Base-by-base conservation (phyloP, 192 early-diverging fungal species). In the Podila clonocystis region DNA sequence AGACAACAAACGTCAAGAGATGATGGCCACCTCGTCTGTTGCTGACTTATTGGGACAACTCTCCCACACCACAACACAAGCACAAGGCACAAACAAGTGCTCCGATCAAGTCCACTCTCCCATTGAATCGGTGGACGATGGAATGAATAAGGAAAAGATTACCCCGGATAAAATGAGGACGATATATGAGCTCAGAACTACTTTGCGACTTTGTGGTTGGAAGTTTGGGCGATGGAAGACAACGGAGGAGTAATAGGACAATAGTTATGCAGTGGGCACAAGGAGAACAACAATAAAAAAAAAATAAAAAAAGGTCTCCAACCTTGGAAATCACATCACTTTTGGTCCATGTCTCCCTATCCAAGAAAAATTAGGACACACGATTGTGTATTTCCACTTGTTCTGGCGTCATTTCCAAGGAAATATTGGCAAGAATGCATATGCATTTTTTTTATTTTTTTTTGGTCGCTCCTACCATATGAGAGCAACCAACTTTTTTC, bases 381-480 rank as follows among this genome's bases (percentile, higher is more conserved):
- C n/a, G 52, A 55, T 55, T 55, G 52, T 55, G 52, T 26, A n/a
- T 55, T 55, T 55, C 24, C n/a, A 55, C 52, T 22, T 55, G 52
- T 55, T 55, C 52, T 55, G n/a, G 52, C 52, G 52, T 55, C 52
- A 55, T 55, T 55, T 55, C 8, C 52, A 55, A 55, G 22, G 3
- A 55, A 9, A 55, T 55, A 55, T 55, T 55, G n/a, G 52, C 52
- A 55, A 55, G 52, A 55, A 55, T 55, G 52, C 52, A 55, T 22
- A 4, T 55, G 52, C 3, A 3, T 52, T 22, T 13, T 52, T 9
- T 24, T 22, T n/a, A n/a, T 19, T 24, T 52, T 22, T n/a, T 52
- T 52, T 22, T 55, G 52, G n/a, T 55, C 22, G 52, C 6, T 55
- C 3, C 8, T 55, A 26, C 52, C 52, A 55, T 22, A 55, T 55